Evolutionary conservation across 2,329 filamentous ascomycete species (phyloP).

Genomic region (Zelopaecilomyces penicillatus): DNA sequence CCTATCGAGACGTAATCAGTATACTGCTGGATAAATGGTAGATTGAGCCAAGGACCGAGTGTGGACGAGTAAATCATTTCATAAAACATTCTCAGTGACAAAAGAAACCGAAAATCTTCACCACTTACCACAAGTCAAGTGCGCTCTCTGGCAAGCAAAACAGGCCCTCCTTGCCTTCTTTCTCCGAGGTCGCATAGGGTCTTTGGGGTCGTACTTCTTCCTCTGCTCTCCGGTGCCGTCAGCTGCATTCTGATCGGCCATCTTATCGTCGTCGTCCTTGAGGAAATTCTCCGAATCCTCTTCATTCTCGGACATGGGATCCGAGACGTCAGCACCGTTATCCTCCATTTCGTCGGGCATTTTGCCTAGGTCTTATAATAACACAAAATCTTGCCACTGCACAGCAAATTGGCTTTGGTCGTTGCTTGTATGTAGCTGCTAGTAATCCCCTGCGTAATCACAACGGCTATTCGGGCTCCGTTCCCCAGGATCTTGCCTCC

Average conservation of each 20-base stretch:
- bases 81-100: neutral
- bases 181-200: slow-evolving; percentile 77
- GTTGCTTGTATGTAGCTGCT: slow-evolving; percentile 5
- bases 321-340: slow-evolving; percentile 47
- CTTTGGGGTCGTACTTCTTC: slow-evolving; percentile 75
- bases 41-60: neutral
- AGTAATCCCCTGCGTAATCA: slow-evolving; percentile 14
- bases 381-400: slow-evolving; percentile 12
- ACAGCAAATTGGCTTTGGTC: slow-evolving; percentile 5
- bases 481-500: slow-evolving; percentile 17
- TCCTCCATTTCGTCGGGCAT: slow-evolving; percentile 49
- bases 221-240: slow-evolving; percentile 45
- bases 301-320: slow-evolving; percentile 51
- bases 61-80: slow-evolving; percentile 5
- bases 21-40: neutral
- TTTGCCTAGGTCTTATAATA: slow-evolving; percentile 43
- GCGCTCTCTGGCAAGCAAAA: slow-evolving; percentile 92
- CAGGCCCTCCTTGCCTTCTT: slow-evolving; percentile 96
- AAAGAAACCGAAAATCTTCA: neutral
- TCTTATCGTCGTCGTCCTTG: slow-evolving; percentile 45
- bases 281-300: slow-evolving; percentile 41
- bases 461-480: slow-evolving; percentile 25
- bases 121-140: slow-evolving; percentile 93
- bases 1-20: slow-evolving; percentile 42
- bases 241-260: slow-evolving; percentile 39